Evolutionary conservation across 768 basidiomycete species (phyloP).

Genomic region (Xerocomellus intermedius): DNA sequence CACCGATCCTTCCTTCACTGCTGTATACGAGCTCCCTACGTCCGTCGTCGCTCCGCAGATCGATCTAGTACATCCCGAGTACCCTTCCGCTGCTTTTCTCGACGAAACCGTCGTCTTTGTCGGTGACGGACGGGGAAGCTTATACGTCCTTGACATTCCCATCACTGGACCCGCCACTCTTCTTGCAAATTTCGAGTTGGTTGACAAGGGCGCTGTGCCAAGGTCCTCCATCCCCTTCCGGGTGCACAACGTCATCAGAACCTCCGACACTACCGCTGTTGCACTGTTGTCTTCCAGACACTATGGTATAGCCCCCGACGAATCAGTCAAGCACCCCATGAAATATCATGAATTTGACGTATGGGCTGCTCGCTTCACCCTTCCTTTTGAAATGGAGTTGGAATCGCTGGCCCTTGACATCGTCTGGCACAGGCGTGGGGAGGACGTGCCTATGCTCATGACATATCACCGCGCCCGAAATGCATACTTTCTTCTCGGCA

Average conservation of each 20-base stretch:
- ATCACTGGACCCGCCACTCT: slow-evolving; percentile 40
- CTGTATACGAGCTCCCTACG: slow-evolving; percentile 59
- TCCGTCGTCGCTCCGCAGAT: slow-evolving; percentile 44
- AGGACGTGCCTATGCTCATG: slow-evolving; percentile 64
- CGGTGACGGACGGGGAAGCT: slow-evolving; percentile 67
- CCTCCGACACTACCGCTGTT: slow-evolving; percentile 40
- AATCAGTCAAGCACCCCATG: slow-evolving; percentile 18
- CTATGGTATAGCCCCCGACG: slow-evolving; percentile 33
- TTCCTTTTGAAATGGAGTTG: slow-evolving; percentile 37
- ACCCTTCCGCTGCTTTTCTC: slow-evolving; percentile 68
- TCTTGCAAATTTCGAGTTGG: slow-evolving; percentile 53
- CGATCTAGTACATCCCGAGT: slow-evolving; percentile 56
- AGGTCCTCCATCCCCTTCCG: slow-evolving; percentile 38
- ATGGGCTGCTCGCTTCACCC: slow-evolving; percentile 55
- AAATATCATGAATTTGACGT: slow-evolving; percentile 57
- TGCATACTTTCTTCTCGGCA: slow-evolving; percentile 57
- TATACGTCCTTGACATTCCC: slow-evolving; percentile 57
- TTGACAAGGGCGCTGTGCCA: slow-evolving; percentile 22
- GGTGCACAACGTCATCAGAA: slow-evolving; percentile 34
- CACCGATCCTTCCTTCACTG: slow-evolving; percentile 49
- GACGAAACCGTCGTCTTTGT: slow-evolving; percentile 49
- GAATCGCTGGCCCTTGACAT: slow-evolving; percentile 45
- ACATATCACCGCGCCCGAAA: slow-evolving; percentile 45
- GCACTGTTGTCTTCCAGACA: slow-evolving; percentile 60
- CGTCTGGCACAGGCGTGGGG: slow-evolving; percentile 68